Percentiles rank a stretch among this genome's conserved stretches.
phyloP scores from a whole-genome alignment of 2,329 filamentous ascomycete genomes.

The Aureobasidium sp. region DNA sequence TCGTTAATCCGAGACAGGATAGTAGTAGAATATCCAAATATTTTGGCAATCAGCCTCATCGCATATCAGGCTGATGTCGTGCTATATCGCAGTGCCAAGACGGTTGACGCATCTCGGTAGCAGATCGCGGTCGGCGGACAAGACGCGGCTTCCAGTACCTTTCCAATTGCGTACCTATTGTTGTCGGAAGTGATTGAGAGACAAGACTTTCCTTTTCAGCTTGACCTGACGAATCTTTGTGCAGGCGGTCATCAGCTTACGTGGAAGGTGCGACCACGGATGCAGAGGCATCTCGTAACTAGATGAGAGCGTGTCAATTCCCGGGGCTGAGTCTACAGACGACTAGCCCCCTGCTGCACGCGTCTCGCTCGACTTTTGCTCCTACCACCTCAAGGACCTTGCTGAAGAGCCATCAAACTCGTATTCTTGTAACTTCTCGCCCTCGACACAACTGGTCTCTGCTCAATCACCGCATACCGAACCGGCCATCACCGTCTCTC shows the following conservation, averaged over 20 bases:
- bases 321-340: constrained; percentile 13
- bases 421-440: constrained; percentile 3
- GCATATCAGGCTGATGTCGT: constrained; percentile 8
- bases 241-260: not conserved
- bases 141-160: not conserved
- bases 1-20: not conserved
- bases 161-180: not conserved
- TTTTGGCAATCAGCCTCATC: not conserved
- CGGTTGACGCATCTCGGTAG: not conserved
- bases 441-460: constrained; percentile 27
- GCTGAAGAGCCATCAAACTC: not conserved
- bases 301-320: constrained; percentile 9
- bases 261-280: not conserved
- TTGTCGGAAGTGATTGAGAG: not conserved
- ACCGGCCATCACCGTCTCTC: constrained; percentile 3
- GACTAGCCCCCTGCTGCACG: constrained; percentile 11
- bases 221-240: not conserved
- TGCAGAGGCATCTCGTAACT: not conserved
- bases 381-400: not conserved
- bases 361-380: constrained; percentile 1
- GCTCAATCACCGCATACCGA: constrained; percentile 23
- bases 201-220: not conserved
- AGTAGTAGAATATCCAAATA: not conserved
- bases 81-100: constrained; percentile 3
- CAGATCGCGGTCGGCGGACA: not conserved